Evolutionary conservation across 768 basidiomycete species (phyloP), one percentile per base, ranked within the genome.

Genomic region (Boletus sp.): DNA sequence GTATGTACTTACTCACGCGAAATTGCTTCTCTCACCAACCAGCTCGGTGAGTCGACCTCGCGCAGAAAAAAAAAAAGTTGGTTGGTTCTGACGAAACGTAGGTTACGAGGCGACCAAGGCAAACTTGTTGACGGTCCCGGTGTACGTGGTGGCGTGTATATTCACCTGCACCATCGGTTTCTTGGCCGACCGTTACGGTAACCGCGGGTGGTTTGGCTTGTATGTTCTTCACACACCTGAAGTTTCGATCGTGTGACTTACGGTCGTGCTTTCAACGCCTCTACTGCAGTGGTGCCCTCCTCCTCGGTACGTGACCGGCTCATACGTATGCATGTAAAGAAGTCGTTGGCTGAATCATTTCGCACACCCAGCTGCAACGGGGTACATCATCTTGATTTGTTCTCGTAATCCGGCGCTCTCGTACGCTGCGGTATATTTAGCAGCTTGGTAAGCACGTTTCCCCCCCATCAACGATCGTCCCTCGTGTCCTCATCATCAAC

Each of bases 71-170:
- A 4, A 44, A 21, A 10, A 27, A n/a, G 30, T 11, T 38, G 38
- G 21, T 32, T 15, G 14, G 13, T 44, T 32, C 49, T 57, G 51
- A 54, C 30, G 19, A 33, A 13, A 17, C n/a, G 46, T 51, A 81
- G 86, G 87, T 8, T 90, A 76, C 67, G 70, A 72, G n/a, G 85
- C 87, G 4, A 88, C 87, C 0, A 77, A 77, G 0, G 88, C 90
- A 8, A 90, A 91, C 67, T 74, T 91, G 39, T 69, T 91, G 50
- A 88, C 86, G 4, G 87, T 90, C 5, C 90, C 89, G 0, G 86
- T 90, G 35, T 92, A 90, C 62, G 77, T 76, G 8, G 76, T 82
- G 41, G 90, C 89, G 11, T 84, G 86, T 58, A 72, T 84, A 23
- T 67, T 83, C 37, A 90, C 89, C 5, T 87, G 83, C 62, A 49